Evolutionary conservation across 495 filamentous ascomycete species (phyloP).

Genomic region (Tuber magnatum): DNA sequence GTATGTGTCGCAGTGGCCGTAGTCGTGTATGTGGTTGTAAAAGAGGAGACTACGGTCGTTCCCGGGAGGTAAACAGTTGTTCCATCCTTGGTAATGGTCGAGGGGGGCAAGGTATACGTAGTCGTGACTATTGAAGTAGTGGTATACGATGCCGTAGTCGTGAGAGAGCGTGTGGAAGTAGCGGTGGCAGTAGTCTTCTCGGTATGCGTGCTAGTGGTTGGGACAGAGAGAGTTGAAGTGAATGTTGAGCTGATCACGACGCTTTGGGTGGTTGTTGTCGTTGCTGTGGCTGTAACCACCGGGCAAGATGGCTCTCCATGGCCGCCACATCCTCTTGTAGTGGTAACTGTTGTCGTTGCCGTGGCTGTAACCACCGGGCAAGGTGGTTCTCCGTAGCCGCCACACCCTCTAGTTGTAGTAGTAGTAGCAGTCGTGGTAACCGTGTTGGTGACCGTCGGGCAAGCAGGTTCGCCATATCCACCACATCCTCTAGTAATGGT

Average conservation of each 20-base stretch:
- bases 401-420: neutral
- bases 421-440: neutral
- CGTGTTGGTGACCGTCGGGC: neutral
- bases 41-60: conserved; percentile 18
- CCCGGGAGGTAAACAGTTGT: conserved; percentile 20
- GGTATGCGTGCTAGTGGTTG: conserved; percentile 5
- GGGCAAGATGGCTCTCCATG: neutral
- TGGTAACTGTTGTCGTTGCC: neutral
- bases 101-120: conserved; percentile 18
- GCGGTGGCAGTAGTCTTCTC: conserved; percentile 11
- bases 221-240: conserved; percentile 23
- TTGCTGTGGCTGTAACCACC: too few relatives aligned
- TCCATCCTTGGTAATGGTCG: conserved; percentile 16
- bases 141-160: conserved; percentile 24
- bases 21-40: conserved; percentile 15
- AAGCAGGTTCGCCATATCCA: neutral
- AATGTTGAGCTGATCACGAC: conserved; percentile 25
- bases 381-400: neutral
- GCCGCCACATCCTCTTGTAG: neutral
- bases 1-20: conserved; percentile 10
- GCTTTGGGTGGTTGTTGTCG: conserved; percentile 19
- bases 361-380: neutral
- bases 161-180: conserved; percentile 22
- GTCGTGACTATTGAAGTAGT: conserved; percentile 24
- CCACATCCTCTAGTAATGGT: conserved; percentile 21